A percentile compares a stretch with the other conserved stretches of the same genome.
These are phyloP conservation scores for Penicillium argentinense DNA, from an alignment of 495 filamentous ascomycete genomes.

Conservation along the genomic window DNA sequence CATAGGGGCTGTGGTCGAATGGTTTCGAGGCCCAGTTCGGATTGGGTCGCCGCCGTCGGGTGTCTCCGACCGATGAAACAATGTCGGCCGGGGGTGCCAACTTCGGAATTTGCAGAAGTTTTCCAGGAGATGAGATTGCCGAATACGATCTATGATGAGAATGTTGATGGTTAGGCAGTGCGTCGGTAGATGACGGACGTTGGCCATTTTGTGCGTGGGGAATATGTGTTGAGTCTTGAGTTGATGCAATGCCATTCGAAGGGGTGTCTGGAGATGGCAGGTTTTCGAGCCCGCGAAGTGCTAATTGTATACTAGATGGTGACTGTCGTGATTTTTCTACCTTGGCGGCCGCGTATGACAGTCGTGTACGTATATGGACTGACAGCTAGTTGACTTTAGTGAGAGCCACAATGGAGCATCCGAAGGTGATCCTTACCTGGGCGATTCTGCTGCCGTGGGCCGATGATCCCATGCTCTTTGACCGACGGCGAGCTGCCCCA, in stretches of 20 bases:
- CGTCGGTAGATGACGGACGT: constrained; percentile 7
- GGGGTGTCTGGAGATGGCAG: constrained; percentile 7
- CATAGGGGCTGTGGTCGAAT: constrained; percentile 20
- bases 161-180: constrained; percentile 7
- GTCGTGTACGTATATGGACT: constrained; percentile 70
- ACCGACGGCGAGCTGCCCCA: constrained; percentile 46
- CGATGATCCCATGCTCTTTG: constrained; percentile 65
- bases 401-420: constrained; percentile 17
- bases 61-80: constrained; percentile 26
- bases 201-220: constrained; percentile 6
- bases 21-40: constrained; percentile 33
- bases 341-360: constrained; percentile 88
- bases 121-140: constrained; percentile 18
- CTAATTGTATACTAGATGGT: constrained; percentile 61
- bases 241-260: constrained; percentile 8
- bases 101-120: constrained; percentile 26
- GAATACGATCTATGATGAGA: constrained; percentile 24
- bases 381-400: constrained; percentile 57
- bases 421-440: constrained; percentile 56
- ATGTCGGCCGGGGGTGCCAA: constrained; percentile 65
- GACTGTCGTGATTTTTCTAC: constrained; percentile 83
- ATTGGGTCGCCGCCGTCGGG: constrained; percentile 39
- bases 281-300: constrained; percentile 62
- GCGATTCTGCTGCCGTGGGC: constrained; percentile 65
- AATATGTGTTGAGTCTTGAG: constrained; percentile 8